Evolutionary conservation across 352 stramenopile species (phyloP), one percentile per base, ranked within the genome.

Genomic region (Stephanocyclus meneghinianus): DNA sequence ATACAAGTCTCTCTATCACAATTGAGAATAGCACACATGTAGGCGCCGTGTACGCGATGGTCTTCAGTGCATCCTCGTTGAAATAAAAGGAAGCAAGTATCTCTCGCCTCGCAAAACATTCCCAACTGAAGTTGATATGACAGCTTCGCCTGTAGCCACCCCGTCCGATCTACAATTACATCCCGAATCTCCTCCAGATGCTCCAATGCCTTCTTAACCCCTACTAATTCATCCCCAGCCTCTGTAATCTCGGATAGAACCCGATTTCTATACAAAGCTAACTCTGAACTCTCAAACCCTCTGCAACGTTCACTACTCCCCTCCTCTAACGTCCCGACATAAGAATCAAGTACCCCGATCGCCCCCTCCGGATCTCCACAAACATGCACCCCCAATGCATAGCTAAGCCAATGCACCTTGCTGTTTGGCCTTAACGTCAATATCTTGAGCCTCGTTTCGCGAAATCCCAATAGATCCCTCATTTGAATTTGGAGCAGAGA

Each of bases 311-410:
- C 88, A 18, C 64, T 74, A 48, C 73, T 81, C 42, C 80, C 75
- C 21, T 91, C 70, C 3, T 94, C 90, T 29, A 98, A 75, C 26
- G 95, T 98, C 42, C 89, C 91, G 32, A 98, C 90, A 87, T 98
- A 99, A 77, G 95, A 96, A 67, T 98, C 96, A 79, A 99, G 96
- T 73, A 98, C 97, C 56, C 96, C 89, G 64, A 98, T 93, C 21
- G 97, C 96, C 76, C 95, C 97, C 47, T 96, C 88, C 35, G 93
- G 88, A 85, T 98, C 95, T 53, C 95, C 96, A 47, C 91, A 91
- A 13, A 98, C 80, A 84, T 99, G 96, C 81, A 98, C 96, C 42
- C 95, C 95, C 57, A 99, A 89, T 30, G 96, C 96, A 89, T 98
- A 99, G 37, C 95, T 94, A 67, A 99, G 94, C 97, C 97, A 99